A percentile compares a stretch with the other conserved stretches of the same genome.
These are phyloP conservation scores for Angomonas deanei DNA, from an alignment of 208 protist genomes.

Conservation along the genomic window DNA sequence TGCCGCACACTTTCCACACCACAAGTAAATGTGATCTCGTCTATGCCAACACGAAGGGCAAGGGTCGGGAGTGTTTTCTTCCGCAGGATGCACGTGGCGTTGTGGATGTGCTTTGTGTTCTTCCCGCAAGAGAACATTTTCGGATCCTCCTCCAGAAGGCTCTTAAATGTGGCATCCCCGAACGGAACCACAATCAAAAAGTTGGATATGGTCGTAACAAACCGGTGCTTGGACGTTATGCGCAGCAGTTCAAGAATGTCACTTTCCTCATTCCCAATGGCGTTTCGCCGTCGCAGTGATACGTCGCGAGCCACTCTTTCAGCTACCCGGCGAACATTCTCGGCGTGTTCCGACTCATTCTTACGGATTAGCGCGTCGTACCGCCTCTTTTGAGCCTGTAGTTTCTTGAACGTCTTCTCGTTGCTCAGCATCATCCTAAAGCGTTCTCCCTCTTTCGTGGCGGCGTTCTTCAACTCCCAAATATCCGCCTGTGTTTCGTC, in stretches of 20 bases:
- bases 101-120: constrained; percentile 34
- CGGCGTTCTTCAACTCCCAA: constrained; percentile 37
- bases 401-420: constrained; percentile 41
- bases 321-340: constrained; percentile 39
- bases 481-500: constrained; percentile 65
- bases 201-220: constrained; percentile 53
- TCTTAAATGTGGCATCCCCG: constrained; percentile 73
- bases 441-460: constrained; percentile 18
- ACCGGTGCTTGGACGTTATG: constrained; percentile 30
- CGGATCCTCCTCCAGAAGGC: constrained; percentile 55
- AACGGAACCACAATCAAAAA: constrained; percentile 80
- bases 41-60: constrained; percentile 64
- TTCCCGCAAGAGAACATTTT: constrained; percentile 44
- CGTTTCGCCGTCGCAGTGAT: constrained; percentile 4
- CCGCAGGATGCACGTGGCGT: constrained; percentile 42
- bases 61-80: constrained; percentile 68
- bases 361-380: constrained; percentile 38
- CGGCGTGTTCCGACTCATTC: constrained; percentile 30
- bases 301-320: constrained; percentile 26
- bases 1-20: constrained; percentile 21
- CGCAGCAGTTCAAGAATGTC: constrained; percentile 30
- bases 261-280: constrained; percentile 10
- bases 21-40: constrained; percentile 52
- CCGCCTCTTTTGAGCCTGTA: constrained; percentile 48
- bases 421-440: constrained; percentile 30